Base-by-base conservation (phyloP, 2,329 filamentous ascomycete genomes). In the Aureobasidium leucospermi region DNA sequence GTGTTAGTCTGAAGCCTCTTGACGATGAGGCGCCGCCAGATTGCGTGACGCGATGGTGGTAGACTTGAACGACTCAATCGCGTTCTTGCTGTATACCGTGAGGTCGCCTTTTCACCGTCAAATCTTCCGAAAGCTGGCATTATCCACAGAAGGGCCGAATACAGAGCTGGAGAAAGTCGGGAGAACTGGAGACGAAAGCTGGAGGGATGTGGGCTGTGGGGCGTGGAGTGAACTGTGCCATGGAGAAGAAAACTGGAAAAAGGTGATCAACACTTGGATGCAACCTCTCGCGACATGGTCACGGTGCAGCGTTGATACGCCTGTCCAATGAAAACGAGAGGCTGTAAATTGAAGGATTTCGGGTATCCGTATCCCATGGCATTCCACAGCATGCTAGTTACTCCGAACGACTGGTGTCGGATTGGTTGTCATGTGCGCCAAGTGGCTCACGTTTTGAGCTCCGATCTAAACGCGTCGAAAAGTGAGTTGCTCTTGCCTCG, bases 121-220 rank as follows among this genome's bases (percentile, higher is more conserved):
- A 46, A 45, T 57, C 52, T 45, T 57, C 52, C 52, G 42, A 32
- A 36, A 13, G 9, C 28, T 36, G 31, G 29, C 41, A 57, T 57
- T 57, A 57, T 57, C 52, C 52, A 45, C 41, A 57, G 52, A 57
- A 57, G 52, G 52, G 31, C 52, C 52, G 52, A 57, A 36, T 45
- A 4, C 52, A 57, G 52, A 57, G 34, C 66, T 88, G 13, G 77
- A 78, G 47, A 80, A 82, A 62, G 69, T 87, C 2, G 82, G 85
- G 68, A 73, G 69, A 13, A 55, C 69, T 87, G 3, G 82, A 85
- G 68, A 73, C 69, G 10, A 13, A 8, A 72, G 78, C 63, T 78
- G 38, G 73, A 73, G 58, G 70, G 73, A 52, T 8, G 51, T 19
- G 28, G 51, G 51, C 63, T 75, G 39, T 61, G 64, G 48, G 63